These are phyloP conservation scores for Cyamopsis tetragonoloba DNA, from an alignment of 306 rosid genomes.

Conservation along the genomic window DNA sequence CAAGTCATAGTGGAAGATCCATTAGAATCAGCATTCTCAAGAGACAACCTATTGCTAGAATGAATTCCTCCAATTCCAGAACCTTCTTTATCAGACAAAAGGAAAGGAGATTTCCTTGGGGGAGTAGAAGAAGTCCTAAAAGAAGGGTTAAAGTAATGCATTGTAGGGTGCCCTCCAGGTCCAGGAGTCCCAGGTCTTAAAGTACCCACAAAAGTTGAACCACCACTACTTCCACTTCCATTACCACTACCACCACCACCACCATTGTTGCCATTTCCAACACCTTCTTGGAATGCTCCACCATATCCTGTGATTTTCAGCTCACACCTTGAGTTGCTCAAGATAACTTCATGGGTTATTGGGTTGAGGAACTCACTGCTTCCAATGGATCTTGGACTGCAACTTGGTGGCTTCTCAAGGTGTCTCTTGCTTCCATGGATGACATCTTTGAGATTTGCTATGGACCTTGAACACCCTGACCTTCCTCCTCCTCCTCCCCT, in stretches of 20 bases:
- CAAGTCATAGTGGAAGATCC: slow-evolving; percentile 59
- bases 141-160: slow-evolving; percentile 72
- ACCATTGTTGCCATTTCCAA: slow-evolving; percentile 17
- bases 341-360: slow-evolving; percentile 81
- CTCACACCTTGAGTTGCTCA: slow-evolving; percentile 85
- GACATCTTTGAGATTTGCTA: slow-evolving; percentile 91
- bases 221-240: slow-evolving; percentile 22
- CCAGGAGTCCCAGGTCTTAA: slow-evolving; percentile 88
- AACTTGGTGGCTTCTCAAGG: slow-evolving; percentile 73
- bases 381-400: slow-evolving; percentile 91
- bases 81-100: slow-evolving; percentile 49
- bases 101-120: slow-evolving; percentile 63
- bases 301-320: slow-evolving; percentile 74
- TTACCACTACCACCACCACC: background rate
- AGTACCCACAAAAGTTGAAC: slow-evolving; percentile 67
- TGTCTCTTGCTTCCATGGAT: slow-evolving; percentile 84
- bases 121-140: slow-evolving; percentile 60
- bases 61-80: slow-evolving; percentile 45
- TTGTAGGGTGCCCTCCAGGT: slow-evolving; percentile 68
- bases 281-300: slow-evolving; percentile 65
- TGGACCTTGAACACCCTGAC: slow-evolving; percentile 87
- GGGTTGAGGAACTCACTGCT: slow-evolving; percentile 93
- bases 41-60: slow-evolving; percentile 50
- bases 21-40: slow-evolving; percentile 46
- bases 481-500: slow-evolving; percentile 57